Percentiles rank a stretch among this genome's conserved stretches.
phyloP scores from a whole-genome alignment of 208 protist genomes.

The Angomonas ambiguus region DNA sequence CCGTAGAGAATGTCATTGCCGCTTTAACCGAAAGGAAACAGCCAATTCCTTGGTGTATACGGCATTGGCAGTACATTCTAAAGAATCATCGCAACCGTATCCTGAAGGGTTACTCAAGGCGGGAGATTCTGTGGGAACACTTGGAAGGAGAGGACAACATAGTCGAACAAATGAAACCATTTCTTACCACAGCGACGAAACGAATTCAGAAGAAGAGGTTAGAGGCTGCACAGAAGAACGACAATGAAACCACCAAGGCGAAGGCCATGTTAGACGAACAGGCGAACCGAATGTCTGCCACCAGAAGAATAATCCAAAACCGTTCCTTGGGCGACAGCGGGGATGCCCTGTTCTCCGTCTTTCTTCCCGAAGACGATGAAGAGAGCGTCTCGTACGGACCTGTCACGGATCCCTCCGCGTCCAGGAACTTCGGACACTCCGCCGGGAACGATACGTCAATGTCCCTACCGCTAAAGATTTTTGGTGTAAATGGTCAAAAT shows the following conservation, averaged over 20 bases:
- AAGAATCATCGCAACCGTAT: conserved; percentile 23
- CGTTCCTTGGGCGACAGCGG: conserved; percentile 3
- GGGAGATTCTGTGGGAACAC: conserved; percentile 22
- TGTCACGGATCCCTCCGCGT: not conserved
- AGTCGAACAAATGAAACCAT: conserved; percentile 3
- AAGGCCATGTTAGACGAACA: conserved; percentile 13
- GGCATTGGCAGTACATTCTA: conserved; percentile 22
- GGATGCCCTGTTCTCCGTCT: conserved; percentile 39
- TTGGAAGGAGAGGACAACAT: conserved; percentile 36
- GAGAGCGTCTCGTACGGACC: not conserved
- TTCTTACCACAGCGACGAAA: not conserved
- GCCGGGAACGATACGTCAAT: not conserved
- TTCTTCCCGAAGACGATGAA: conserved; percentile 15
- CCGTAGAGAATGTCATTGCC: conserved; percentile 17
- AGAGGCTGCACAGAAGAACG: not conserved
- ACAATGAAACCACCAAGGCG: not conserved
- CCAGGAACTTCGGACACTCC: not conserved
- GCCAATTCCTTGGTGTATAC: conserved; percentile 26
- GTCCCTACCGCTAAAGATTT: conserved; percentile 26
- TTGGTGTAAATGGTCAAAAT: conserved; percentile 32
- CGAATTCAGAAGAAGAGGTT: not conserved
- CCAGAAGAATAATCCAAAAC: not conserved
- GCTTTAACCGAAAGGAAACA: conserved; percentile 3
- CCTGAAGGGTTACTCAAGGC: conserved; percentile 30
- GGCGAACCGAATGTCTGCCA: conserved; percentile 10